Evolutionary conservation across 352 stramenopile genomes (phyloP), one percentile per base, ranked within the genome.

Genomic region (Globisporangium takayamanum): DNA sequence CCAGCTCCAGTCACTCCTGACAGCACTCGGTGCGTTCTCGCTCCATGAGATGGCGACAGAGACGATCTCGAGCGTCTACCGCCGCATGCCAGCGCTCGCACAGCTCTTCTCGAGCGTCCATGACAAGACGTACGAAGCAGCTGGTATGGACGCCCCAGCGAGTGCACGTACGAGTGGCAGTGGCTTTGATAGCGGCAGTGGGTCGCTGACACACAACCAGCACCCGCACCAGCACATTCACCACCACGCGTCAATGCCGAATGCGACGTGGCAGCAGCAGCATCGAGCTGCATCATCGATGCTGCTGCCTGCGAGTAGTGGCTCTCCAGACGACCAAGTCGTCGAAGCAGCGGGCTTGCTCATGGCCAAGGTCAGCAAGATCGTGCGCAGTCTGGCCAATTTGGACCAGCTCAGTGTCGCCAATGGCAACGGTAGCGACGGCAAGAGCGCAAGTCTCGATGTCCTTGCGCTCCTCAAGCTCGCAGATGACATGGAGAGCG

Each of bases 1-100:
- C 61, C 79, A 89, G 52, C 59, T 89, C 0, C 73, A 88, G 51
- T 80, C 72, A 20, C 64, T 84, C 46, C 54, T 88, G 20, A 59
- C 62, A 33, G 62, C 70, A 6, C 57, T 89, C 3, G 64, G 57
- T 0, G 53, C 64, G 22, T 67, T 76, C 44, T 73, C 65, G 33
- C 57, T 87, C 8, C 68, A 84, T 39, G 63, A 60, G 22, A 84
- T 88, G 75, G 73, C 61, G 50, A 76, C 72, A 0, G 77, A 87
- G 8, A 73, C 68, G 10, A 85, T 87, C 51, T 73, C 75, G 12
- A 69, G 61, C 37, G 70, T 69, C 18, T 89, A 74, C 53, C 66
- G 70, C 22, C 77, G 77, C 18, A 72, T 88, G 30, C 71, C 72
- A 6, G 57, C 49, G 22, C 50, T 89, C 36, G 57, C 63, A 18